These are phyloP conservation scores for Nidula microcarpa DNA, from an alignment of 768 basidiomycete species.

Conservation along the genomic window DNA sequence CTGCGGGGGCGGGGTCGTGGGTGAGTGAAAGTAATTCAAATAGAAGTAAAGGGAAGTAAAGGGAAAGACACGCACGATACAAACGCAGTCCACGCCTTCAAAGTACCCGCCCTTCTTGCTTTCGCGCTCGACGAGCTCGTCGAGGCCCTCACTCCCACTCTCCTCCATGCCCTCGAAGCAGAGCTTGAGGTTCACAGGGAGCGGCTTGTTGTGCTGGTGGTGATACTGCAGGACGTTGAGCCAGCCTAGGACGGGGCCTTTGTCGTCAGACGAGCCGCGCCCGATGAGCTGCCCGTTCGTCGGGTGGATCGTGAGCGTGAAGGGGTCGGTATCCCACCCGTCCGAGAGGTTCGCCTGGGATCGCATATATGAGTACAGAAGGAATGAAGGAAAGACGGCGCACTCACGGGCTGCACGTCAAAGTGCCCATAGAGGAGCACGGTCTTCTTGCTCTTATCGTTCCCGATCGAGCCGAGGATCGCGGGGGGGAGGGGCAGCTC, in stretches of 20 bases:
- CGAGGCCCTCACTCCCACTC: constrained; percentile 86
- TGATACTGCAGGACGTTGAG: constrained; percentile 89
- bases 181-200: constrained; percentile 88
- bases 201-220: constrained; percentile 52
- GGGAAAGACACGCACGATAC: constrained; percentile 61
- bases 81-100: constrained; percentile 85
- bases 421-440: constrained; percentile 93
- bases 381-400: background rate
- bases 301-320: constrained; percentile 52
- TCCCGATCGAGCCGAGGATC: constrained; percentile 77
- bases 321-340: constrained; percentile 89
- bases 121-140: constrained; percentile 80
- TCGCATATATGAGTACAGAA: background rate
- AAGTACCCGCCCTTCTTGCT: constrained; percentile 75
- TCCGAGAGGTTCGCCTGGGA: constrained; percentile 49
- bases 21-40: constrained; percentile 1
- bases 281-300: constrained; percentile 63
- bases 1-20: constrained; percentile 26
- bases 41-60: background rate
- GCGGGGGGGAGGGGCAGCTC: constrained; percentile 76
- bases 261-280: constrained; percentile 88
- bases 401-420: constrained; percentile 85
- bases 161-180: constrained; percentile 99
- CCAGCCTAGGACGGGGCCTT: constrained; percentile 88
- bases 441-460: constrained; percentile 89